Evolutionary conservation across 805 yeast species (phyloP).

Genomic region (Cyberlindnera meyerae): DNA sequence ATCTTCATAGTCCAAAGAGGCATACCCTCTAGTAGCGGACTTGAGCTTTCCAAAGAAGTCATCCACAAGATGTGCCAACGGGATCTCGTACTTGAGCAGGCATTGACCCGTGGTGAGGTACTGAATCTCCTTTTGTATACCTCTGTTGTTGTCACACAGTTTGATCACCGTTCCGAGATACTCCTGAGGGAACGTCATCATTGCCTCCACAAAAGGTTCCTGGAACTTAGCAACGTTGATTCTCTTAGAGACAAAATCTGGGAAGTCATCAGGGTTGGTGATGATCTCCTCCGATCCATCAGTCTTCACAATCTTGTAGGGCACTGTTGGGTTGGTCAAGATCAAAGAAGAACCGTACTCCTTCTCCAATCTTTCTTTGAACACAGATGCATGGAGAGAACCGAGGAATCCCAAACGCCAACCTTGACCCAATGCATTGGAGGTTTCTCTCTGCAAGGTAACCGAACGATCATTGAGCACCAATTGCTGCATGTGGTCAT

Average conservation of each 20-base stretch:
- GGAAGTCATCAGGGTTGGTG: constrained; percentile 92
- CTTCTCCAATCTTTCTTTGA: constrained; percentile 83
- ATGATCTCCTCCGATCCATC: constrained; percentile 63
- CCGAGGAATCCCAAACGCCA: constrained; percentile 97
- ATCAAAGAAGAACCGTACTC: constrained; percentile 92
- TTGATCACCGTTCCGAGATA: constrained; percentile 83
- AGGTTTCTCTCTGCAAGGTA: constrained; percentile 81
- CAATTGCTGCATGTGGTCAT: constrained; percentile 83
- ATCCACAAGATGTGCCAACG: constrained; percentile 86
- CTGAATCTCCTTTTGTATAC: constrained; percentile 72
- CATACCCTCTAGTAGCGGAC: constrained; percentile 87
- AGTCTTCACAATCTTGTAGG: constrained; percentile 68
- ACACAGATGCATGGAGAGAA: constrained; percentile 90
- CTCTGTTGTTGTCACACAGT: constrained; percentile 80
- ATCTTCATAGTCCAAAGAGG: constrained; percentile 92
- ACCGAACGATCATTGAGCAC: constrained; percentile 92
- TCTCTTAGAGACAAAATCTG: constrained; percentile 43
- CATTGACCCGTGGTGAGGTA: constrained; percentile 80
- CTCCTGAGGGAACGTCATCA: constrained; percentile 87
- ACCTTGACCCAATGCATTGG: constrained; percentile 93
- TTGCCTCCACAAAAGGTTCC: constrained; percentile 89
- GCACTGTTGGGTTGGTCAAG: constrained; percentile 94
- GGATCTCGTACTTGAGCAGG: constrained; percentile 70
- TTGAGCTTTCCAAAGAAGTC: constrained; percentile 93
- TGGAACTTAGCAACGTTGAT: constrained; percentile 46